Evolutionary conservation across 78 protist genomes (phyloP).

Genomic region (Dictyostelium citrinum): DNA sequence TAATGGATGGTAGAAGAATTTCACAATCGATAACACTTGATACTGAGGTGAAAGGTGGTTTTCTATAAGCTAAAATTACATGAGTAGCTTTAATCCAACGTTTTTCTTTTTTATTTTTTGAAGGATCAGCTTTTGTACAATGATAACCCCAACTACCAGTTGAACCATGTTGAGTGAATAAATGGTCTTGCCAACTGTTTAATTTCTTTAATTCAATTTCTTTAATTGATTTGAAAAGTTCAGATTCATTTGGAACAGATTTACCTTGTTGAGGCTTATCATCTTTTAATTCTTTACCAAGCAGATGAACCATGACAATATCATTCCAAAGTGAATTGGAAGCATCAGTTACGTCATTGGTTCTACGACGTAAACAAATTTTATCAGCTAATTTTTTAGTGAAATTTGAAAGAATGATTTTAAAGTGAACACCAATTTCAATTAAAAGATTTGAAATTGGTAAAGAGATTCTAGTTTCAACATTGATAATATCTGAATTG

Average conservation of each 20-base stretch:
- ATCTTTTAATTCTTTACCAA: not conserved
- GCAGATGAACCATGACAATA: conserved; percentile 12
- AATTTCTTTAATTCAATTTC: not conserved
- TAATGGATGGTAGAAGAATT: not conserved
- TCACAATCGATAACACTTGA: not conserved
- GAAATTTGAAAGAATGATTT: not conserved
- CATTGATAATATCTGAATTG: not conserved
- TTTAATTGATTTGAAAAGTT: not conserved
- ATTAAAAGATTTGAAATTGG: not conserved
- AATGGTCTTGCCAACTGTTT: not conserved
- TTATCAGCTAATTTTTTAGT: not conserved
- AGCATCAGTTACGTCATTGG: conserved; percentile 23
- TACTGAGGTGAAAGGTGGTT: conserved; percentile 6
- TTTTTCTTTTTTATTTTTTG: conserved; percentile 1
- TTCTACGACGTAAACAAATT: conserved; percentile 2
- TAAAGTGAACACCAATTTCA: conserved; percentile 14
- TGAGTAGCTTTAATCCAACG: not conserved
- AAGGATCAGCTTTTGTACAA: conserved; percentile 1
- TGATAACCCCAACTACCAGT: conserved; percentile 1
- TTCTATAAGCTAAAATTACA: conserved; percentile 13
- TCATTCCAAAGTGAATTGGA: conserved; percentile 11
- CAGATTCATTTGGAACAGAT: not conserved
- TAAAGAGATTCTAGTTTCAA: not conserved
- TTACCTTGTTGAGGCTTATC: not conserved
- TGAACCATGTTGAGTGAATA: not conserved